A percentile compares a stretch with the other conserved stretches of the same genome.
Evolutionary conservation across 441 rosid species (phyloP).

Genomic region (Hypseocharis bilobata): DNA sequence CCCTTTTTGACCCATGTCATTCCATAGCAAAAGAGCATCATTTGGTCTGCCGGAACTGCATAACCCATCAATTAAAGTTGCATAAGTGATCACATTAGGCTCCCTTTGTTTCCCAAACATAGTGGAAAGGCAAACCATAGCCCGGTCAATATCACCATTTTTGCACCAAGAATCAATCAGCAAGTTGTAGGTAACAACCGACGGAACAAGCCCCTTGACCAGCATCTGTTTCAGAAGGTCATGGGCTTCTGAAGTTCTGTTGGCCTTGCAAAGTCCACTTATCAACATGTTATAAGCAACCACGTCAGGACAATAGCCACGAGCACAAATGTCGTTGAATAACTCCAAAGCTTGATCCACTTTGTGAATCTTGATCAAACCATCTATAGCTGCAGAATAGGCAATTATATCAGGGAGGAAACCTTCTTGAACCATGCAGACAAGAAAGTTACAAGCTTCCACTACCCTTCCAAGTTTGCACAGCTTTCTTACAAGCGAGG

Average conservation of each 20-base stretch:
- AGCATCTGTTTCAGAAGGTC: constrained; percentile 56
- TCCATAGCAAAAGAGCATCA: constrained; percentile 59
- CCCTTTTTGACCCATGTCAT: constrained; percentile 46
- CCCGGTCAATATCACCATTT: constrained; percentile 43
- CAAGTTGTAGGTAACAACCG: constrained; percentile 58
- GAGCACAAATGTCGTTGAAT: constrained; percentile 44
- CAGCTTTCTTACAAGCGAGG: constrained; percentile 48
- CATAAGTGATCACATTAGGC: constrained; percentile 64
- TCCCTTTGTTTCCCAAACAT: constrained; percentile 43
- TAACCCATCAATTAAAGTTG: constrained; percentile 58
- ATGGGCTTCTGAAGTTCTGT: constrained; percentile 52
- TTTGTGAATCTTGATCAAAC: constrained; percentile 46
- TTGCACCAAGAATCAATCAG: constrained; percentile 81
- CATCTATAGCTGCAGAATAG: constrained; percentile 62
- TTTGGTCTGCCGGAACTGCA: constrained; percentile 58
- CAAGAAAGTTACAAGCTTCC: constrained; percentile 59
- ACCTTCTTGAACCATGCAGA: constrained; percentile 58
- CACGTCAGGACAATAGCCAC: constrained; percentile 61
- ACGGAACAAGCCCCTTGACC: constrained; percentile 53
- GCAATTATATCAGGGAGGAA: constrained; percentile 59
- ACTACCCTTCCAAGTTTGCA: constrained; percentile 46
- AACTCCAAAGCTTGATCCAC: constrained; percentile 58
- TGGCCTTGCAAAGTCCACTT: constrained; percentile 56
- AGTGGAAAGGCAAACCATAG: constrained; percentile 43
- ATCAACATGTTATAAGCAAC: constrained; percentile 68